Evolutionary conservation across 495 filamentous ascomycete species (phyloP).

Genomic region (Podospora bellae-mahoneyi): DNA sequence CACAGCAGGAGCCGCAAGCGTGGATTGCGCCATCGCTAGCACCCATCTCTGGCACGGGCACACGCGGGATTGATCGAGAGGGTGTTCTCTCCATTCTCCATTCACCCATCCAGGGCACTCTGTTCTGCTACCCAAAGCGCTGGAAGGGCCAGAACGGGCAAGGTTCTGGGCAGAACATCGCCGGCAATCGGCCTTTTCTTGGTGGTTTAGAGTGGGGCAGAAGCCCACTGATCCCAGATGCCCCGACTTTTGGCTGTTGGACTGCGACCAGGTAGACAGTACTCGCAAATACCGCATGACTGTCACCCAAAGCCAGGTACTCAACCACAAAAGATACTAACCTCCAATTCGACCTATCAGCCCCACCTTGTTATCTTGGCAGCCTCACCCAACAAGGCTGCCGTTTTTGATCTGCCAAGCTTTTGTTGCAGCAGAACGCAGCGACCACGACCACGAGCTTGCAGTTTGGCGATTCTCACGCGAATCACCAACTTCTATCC

Average conservation of each 20-base stretch:
- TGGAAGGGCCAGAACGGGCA: not conserved
- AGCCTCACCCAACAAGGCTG: conserved; percentile 26
- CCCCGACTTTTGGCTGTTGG: not conserved
- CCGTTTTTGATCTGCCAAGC: not conserved
- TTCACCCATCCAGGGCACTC: not conserved
- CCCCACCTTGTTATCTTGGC: conserved; percentile 9
- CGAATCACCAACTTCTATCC: conserved; percentile 6
- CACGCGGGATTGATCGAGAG: conserved; percentile 1
- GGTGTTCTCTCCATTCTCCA: not conserved
- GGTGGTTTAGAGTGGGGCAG: conserved; percentile 8
- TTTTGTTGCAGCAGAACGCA: conserved; percentile 15
- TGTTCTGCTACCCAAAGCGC: not conserved
- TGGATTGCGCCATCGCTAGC: conserved; percentile 34
- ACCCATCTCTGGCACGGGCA: conserved; percentile 1
- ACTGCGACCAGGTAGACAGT: not conserved
- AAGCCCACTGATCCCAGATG: not conserved
- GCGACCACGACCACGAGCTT: conserved; percentile 20
- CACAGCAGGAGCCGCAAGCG: conserved; percentile 25
- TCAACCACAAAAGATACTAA: not conserved
- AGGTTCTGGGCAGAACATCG: conserved; percentile 8
- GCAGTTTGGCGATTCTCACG: conserved; percentile 26
- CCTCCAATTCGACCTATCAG: not conserved
- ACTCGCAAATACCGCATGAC: not conserved
- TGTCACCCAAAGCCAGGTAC: not conserved
- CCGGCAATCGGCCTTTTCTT: conserved; percentile 31